Evolutionary conservation across 2,329 filamentous ascomycete genomes (phyloP).

Genomic region (Pyricularia grisea): DNA sequence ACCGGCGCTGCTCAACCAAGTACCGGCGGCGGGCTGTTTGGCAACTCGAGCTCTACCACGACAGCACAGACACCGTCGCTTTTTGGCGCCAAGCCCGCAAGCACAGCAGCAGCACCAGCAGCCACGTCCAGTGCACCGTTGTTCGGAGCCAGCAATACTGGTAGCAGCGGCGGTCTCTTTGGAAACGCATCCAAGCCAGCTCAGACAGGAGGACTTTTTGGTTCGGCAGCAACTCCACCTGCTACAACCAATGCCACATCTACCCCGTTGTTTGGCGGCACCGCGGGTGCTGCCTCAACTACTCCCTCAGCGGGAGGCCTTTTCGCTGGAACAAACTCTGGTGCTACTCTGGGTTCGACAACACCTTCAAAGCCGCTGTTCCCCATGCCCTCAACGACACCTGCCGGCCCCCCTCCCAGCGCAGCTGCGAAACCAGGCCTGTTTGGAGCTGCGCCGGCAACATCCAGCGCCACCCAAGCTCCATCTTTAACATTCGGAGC

Average conservation of each 20-base stretch:
- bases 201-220: constrained; percentile 21
- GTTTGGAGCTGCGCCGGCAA: constrained; percentile 8
- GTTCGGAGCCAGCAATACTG: constrained; percentile 3
- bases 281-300: constrained; percentile 8
- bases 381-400: constrained; percentile 41
- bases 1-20: constrained; percentile 9
- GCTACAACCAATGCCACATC: constrained; percentile 14
- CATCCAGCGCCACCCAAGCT: not conserved
- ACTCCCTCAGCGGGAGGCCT: constrained; percentile 10
- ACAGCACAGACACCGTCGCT: constrained; percentile 7
- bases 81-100: constrained; percentile 6
- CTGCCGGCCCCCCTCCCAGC: constrained; percentile 43
- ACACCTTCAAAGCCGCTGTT: constrained; percentile 40
- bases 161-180: constrained; percentile 20
- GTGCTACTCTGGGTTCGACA: constrained; percentile 13
- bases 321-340: constrained; percentile 12
- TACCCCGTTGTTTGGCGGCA: constrained; percentile 19
- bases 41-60: constrained; percentile 10
- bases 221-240: constrained; percentile 11
- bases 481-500: not conserved
- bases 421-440: constrained; percentile 17
- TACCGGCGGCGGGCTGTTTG: constrained; percentile 15
- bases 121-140: constrained; percentile 11
- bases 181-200: constrained; percentile 18
- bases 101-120: constrained; percentile 9